Evolutionary conservation across 352 stramenopile species (phyloP).

Genomic region (Pelagophyceae sp.): DNA sequence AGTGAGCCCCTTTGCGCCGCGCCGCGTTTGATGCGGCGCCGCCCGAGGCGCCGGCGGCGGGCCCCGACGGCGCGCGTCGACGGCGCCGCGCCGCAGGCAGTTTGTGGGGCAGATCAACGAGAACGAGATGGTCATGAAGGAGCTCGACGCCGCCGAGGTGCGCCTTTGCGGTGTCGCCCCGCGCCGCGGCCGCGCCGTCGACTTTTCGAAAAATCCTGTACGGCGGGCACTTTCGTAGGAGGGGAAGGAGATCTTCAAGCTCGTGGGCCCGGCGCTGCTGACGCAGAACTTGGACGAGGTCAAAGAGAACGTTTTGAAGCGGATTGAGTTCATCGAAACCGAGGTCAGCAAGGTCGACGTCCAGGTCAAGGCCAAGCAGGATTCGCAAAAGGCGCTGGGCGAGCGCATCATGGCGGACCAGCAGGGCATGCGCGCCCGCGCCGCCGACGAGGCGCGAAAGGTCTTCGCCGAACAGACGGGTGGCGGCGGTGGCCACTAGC

Average conservation of each 20-base stretch:
- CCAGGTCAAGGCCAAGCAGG: conserved; percentile 75
- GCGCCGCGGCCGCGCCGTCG: conserved; percentile 60
- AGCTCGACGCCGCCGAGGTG: not conserved
- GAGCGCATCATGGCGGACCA: conserved; percentile 74
- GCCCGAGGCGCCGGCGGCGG: no score
- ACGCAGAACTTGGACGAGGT: conserved; percentile 85
- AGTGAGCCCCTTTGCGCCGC: conserved; percentile 38
- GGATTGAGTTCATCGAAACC: conserved; percentile 87
- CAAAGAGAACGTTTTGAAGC: conserved; percentile 85
- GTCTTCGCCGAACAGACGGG: conserved; percentile 15
- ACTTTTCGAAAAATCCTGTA: conserved; percentile 43
- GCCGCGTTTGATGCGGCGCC: no score
- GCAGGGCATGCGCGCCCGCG: conserved; percentile 73
- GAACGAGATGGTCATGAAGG: conserved; percentile 88
- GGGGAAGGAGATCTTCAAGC: conserved; percentile 81
- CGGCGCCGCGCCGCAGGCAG: not conserved
- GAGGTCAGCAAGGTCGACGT: conserved; percentile 72
- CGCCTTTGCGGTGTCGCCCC: not conserved
- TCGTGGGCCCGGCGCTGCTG: conserved; percentile 83
- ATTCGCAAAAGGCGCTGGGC: conserved; percentile 71
- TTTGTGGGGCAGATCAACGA: conserved; percentile 84
- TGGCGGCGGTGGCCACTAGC: no score
- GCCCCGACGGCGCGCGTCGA: not conserved
- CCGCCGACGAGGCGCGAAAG: conserved; percentile 56
- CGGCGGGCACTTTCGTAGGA: conserved; percentile 31